Evolutionary conservation across 352 stramenopile species (phyloP), one percentile per base, ranked within the genome.

Genomic region (Phytopythium mirpurense): DNA sequence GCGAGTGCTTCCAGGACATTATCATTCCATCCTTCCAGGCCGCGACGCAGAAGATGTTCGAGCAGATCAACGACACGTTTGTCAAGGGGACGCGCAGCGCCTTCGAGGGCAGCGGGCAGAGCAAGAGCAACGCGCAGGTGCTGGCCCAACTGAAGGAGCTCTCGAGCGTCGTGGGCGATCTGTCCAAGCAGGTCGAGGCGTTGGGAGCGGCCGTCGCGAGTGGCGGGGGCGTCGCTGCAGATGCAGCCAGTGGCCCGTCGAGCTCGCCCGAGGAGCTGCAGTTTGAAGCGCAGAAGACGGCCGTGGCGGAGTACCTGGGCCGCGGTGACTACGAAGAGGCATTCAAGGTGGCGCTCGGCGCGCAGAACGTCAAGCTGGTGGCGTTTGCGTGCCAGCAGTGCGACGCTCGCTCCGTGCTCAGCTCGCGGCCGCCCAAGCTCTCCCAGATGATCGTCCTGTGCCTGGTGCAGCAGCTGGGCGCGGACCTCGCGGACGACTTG

Each of bases 31-130:
- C 80, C 23, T 93, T 93, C 60, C 80, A 93, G 41, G 83, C 83
- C 16, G 83, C 83, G 48, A 93, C 83, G 12, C 83, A 93, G 56
- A 91, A 91, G 57, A 93, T 93, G 83, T 93, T 93, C 57, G 83
- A 93, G 56, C 83, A 93, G 54, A 93, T 93, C 48, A 86, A 91
- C 46, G 77, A 86, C 50, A 88, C 83, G 12, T 88, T 93, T 29
- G 67, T 91, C 5, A 76, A 90, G 51, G 83, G 83, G 12, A 86
- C 80, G 24, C 72, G 71, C 14, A 77, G 59, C 51, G 77, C 82
- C 32, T 78, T 86, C 56, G 78, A 83, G 42, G 70, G 65, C 38
- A 88, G 69, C 45, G 72, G 68, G 0, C 72, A 86, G 46, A 77
- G 57, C 44, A 72, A 55, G 7, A 78, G 72, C 43, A 87, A 86